phyloP scores from a whole-genome alignment of 345 rosid species.

The rapeseed (Brassica napus) region DNA sequence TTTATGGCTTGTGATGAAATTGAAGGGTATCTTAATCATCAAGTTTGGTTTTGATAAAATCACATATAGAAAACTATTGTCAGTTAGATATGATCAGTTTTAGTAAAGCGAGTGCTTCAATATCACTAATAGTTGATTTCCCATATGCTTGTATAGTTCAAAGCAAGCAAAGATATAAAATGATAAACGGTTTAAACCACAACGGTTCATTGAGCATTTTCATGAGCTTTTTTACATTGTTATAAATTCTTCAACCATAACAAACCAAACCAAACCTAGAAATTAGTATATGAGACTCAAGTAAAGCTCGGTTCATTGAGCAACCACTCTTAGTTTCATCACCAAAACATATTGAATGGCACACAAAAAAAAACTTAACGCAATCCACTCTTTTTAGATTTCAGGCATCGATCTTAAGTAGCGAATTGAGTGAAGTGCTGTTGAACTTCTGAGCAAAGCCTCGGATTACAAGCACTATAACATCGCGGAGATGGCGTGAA shows the following conservation, averaged over 20 bases:
- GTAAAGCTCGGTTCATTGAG: neutral
- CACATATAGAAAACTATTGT: neutral
- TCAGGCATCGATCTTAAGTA: slow-evolving; percentile 63
- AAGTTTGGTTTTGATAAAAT: neutral
- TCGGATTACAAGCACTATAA: slow-evolving; percentile 76
- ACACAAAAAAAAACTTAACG: slow-evolving; percentile 15
- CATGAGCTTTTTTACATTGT: neutral
- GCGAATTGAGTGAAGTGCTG: slow-evolving; percentile 93
- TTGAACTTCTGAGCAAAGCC: slow-evolving; percentile 94
- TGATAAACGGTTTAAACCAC: neutral
- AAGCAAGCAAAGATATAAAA: neutral
- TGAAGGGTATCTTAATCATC: slow-evolving; percentile 12
- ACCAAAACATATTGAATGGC: slow-evolving; percentile 12
- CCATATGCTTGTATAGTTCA: neutral
- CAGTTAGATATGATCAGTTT: neutral
- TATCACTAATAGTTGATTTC: neutral
- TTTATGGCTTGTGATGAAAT: neutral
- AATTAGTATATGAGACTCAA: neutral
- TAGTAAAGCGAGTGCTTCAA: neutral
- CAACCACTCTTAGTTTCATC: neutral
- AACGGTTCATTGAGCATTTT: neutral
- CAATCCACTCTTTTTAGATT: neutral
- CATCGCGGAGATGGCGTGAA: slow-evolving; percentile 77
- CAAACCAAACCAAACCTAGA: neutral
- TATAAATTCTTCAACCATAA: neutral